Evolutionary conservation across 2,329 filamentous ascomycete genomes (phyloP).

Genomic region (Chalaropsis thielavioides): DNA sequence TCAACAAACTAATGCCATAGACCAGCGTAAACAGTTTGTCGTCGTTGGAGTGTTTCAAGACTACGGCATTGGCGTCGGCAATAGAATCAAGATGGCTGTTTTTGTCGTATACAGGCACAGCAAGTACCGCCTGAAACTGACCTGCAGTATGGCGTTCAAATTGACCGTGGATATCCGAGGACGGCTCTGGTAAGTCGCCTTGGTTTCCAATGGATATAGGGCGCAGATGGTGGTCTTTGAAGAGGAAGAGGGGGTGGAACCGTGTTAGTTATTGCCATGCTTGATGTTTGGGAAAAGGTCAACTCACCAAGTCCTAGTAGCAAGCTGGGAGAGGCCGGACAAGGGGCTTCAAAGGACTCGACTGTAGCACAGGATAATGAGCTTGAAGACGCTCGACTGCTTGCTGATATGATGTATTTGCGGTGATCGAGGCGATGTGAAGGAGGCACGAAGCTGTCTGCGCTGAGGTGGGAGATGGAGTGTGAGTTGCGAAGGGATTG

Average conservation of each 20-base stretch:
- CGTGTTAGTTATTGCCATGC: background rate
- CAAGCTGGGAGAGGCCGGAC: constrained; percentile 15
- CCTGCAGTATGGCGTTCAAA: constrained; percentile 14
- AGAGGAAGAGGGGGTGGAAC: background rate
- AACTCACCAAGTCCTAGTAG: constrained; percentile 15
- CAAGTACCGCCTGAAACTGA: constrained; percentile 17
- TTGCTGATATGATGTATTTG: constrained; percentile 3
- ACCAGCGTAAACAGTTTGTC: constrained; percentile 13
- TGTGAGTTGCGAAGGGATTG: background rate
- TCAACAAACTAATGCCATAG: constrained; percentile 16
- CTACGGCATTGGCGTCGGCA: constrained; percentile 11
- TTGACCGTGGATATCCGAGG: background rate
- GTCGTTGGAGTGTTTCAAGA: constrained; percentile 9
- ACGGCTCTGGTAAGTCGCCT: constrained; percentile 7
- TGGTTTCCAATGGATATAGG: constrained; percentile 6
- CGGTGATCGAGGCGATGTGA: constrained; percentile 8
- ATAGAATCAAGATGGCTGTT: constrained; percentile 12
- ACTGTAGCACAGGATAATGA: constrained; percentile 2
- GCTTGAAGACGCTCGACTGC: constrained; percentile 6
- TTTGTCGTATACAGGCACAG: constrained; percentile 16
- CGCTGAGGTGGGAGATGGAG: background rate
- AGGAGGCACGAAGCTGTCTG: background rate
- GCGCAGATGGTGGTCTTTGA: constrained; percentile 10
- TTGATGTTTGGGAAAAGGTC: background rate
- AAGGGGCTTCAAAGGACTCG: constrained; percentile 1